Base-by-base conservation (phyloP, 176 grass and related monocot species). In the Poa pratensis region DNA sequence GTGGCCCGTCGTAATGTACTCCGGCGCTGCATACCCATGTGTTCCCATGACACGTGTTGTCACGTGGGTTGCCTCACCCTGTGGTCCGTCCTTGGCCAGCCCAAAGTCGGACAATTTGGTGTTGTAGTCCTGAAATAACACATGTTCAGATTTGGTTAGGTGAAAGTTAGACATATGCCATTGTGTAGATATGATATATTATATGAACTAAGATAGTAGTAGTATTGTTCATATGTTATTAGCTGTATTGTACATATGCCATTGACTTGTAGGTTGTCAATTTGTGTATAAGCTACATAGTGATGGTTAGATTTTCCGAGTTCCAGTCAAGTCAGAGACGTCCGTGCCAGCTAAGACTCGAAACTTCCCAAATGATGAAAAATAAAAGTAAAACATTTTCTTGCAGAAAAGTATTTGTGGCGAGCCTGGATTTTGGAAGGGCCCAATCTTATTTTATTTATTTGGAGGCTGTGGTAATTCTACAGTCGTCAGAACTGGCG, bases 31-130 rank as follows among this genome's bases (percentile, higher is more conserved):
- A 9, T 97, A 97, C 22, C 95, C 95, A 0, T 91, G 87, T 0
- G 95, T 97, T 0, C 95, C 95, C 95, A 97, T 97, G 12, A 97
- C 90, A 60, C 95, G 95, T 3, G 95, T 97, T 7, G 92, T 93
- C 66, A 97, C 89, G 0, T 95, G 93, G 2, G 92, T 97, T 15
- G 90, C 85, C 28, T 97, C 95, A 0, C 92, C 95, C 35, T 97
- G 84, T 0, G 95, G 95, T 0, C 92, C 95, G 2, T 95, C 95
- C 81, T 95, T 97, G 71, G 95, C 95, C 1, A 97, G 87, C 22
- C 95, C 95, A 4, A 97, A 97, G 84, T 97, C 95, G 0, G 95
- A 97, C 24, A 97, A 55, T 87, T 97, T 97, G 17, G 90, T 92
- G 59, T 67, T 82, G 85, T 88, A 92, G 76, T 97, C 91, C 95